Evolutionary conservation across 1,284 basidiomycete species (phyloP).

Genomic region (Kwoniella shivajii): DNA sequence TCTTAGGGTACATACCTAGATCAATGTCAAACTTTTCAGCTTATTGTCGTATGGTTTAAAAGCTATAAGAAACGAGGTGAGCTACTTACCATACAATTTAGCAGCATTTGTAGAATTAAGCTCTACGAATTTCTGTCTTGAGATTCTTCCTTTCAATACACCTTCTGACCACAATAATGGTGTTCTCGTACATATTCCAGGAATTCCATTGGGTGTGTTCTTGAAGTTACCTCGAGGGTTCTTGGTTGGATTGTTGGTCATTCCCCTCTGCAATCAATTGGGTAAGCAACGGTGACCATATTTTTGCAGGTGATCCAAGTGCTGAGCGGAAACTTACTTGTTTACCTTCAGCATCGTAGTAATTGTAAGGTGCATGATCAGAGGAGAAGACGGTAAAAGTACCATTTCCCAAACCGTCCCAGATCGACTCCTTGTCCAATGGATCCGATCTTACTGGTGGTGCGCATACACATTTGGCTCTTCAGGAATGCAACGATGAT

Average conservation of each 20-base stretch:
- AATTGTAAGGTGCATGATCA: constrained; percentile 24
- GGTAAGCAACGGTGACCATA: too few species aligned
- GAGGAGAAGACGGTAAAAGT: constrained; percentile 28
- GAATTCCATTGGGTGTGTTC: constrained; percentile 22
- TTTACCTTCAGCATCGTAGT: constrained; percentile 15
- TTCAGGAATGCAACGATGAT: not conserved
- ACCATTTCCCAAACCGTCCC: constrained; percentile 22
- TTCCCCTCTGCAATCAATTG: too few species aligned
- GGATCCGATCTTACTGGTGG: constrained; percentile 4
- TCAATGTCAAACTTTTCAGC: not conserved
- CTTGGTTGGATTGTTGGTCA: constrained; percentile 6
- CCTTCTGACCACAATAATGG: constrained; percentile 21
- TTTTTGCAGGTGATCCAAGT: too few species aligned
- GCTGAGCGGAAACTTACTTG: constrained; percentile 15
- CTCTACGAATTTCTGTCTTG: constrained; percentile 20
- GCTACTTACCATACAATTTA: constrained; percentile 7
- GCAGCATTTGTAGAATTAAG: constrained; percentile 20
- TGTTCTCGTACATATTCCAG: constrained; percentile 22
- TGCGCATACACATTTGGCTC: constrained; percentile 10
- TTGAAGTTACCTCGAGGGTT: constrained; percentile 17
- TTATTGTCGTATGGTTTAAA: not conserved
- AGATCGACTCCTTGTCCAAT: not conserved
- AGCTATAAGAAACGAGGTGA: too few species aligned
- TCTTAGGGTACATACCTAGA: constrained; percentile 19
- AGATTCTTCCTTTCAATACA: constrained; percentile 14